Evolutionary conservation across 2,329 filamentous ascomycete genomes (phyloP).

Genomic region (Conoideocrella luteorostrata): DNA sequence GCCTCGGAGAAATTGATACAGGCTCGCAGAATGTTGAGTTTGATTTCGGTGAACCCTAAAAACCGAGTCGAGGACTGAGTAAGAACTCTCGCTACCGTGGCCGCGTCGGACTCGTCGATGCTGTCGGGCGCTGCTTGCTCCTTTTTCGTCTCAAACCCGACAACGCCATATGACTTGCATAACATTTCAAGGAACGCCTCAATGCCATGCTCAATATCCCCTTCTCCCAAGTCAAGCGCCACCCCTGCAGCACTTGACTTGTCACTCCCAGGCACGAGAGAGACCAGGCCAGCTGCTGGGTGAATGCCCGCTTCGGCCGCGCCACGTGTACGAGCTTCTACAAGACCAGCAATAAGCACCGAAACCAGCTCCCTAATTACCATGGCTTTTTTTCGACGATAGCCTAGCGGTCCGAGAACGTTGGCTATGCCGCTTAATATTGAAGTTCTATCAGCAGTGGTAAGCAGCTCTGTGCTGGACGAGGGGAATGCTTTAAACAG

Average conservation of each 20-base stretch:
- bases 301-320: conserved; percentile 96
- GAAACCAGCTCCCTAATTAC: conserved; percentile 80
- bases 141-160: conserved; percentile 37
- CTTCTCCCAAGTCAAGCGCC: conserved; percentile 53
- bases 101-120: conserved; percentile 43
- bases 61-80: conserved; percentile 51
- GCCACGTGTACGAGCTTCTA: conserved; percentile 85
- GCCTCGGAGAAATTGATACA: conserved; percentile 94
- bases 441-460: conserved; percentile 67
- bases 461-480: conserved; percentile 58
- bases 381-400: conserved; percentile 86
- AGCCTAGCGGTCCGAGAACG: conserved; percentile 72
- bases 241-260: conserved; percentile 45
- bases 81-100: conserved; percentile 51
- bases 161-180: conserved; percentile 59
- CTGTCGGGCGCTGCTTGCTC: conserved; percentile 17
- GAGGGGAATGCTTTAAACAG: conserved; percentile 67
- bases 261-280: conserved; percentile 52
- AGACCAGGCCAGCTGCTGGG: conserved; percentile 79
- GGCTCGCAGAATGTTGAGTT: conserved; percentile 79
- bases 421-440: conserved; percentile 81
- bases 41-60: conserved; percentile 74
- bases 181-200: conserved; percentile 56
- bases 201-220: conserved; percentile 60
- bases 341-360: conserved; percentile 73